Base-by-base conservation (phyloP, 2,329 filamentous ascomycete species). In the Hypoxylon sp. region DNA sequence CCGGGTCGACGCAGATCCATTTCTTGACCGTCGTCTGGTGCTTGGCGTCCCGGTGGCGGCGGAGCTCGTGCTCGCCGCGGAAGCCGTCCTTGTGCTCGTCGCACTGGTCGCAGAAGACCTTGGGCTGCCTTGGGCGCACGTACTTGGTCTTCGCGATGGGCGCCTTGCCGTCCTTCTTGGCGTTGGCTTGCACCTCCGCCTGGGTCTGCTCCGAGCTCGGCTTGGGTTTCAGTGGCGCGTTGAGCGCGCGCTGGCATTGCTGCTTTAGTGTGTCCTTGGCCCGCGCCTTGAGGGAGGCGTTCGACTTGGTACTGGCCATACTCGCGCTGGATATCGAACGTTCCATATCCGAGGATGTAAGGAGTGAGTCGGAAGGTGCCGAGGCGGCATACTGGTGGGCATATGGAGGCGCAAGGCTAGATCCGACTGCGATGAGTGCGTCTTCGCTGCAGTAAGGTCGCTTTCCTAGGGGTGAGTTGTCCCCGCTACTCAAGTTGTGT, bases 11-110 rank as follows among this genome's bases (percentile, higher is more conserved):
- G 62, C 83, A 86, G 17, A 84, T 72, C 63, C 73, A 87, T 61
- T 83, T 84, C 67, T 75, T 82, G 40, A 83, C 77, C 3, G 71
- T 59, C 7, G 55, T 62, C 50, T 76, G 75, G 69, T 97, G 93
- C 59, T 90, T 82, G 23, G 78, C 74, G 30, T 81, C 81, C 43
- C 79, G 79, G 61, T 91, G 88, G 12, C 88, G 80, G 31, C 84
- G 81, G 17, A 90, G 80, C 69, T 96, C 91, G 67, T 96, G 91
- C 16, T 92, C 89, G 44, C 91, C 91, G 23, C 91, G 85, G 71
- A 96, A 96, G 32, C 90, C 91, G 12, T 88, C 82, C 0, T 86
- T 87, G 42, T 89, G 82, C 46, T 90, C 85, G 41, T 80, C 79
- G 73, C 91, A 96, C 51, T 82, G 74, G 1, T 73, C 68, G 69